Base-by-base conservation (phyloP, 2,329 filamentous ascomycete species). In the Seiridium cupressi region DNA sequence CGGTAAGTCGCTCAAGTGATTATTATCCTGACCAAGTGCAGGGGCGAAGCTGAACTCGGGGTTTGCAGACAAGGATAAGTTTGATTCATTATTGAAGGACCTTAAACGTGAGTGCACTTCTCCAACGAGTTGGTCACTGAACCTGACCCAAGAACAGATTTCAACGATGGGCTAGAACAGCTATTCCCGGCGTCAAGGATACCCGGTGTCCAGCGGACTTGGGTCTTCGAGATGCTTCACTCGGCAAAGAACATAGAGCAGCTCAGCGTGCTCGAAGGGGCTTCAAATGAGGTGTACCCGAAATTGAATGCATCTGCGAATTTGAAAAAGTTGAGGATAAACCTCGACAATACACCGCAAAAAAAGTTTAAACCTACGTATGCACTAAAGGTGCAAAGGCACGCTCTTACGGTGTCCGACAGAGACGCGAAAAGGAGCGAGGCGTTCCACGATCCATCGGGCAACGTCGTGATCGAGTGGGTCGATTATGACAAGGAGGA, bases 101-200 rank as follows among this genome's bases (percentile, higher is more conserved):
- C 65, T 80, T 51, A 76, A 77, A 73, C 72, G 74, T 76, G 69
- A 51, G 42, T 35, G 31, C n/a, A 7, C n/a, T n/a, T 31, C 3
- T 13, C 38, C 31, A 3, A 13, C 1, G 11, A 10, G 13, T 34
- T 8, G 36, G 11, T n/a, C 35, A 18, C 3, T 1, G n/a, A n/a
- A 54, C n/a, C 36, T 42, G 13, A 35, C 26, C 11, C n/a, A 3
- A 3, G 7, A 9, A 18, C 64, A 74, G 78, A 79, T 67, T 80
- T 77, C 67, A 81, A 81, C 66, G 76, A 81, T 67, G 77, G 79
- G 46, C 70, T 81, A 10, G 78, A 81, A 61, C 76, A 77, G 51
- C 72, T 81, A 53, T 81, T 81, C 67, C 79, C 78, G 11, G 70
- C 73, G 5, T 72, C 73, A 1, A 72, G 77, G 60, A 66, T 80